These are phyloP conservation scores for Chenopodium berlandieri DNA, from an alignment of 148 eudicot genomes.

Conservation along the genomic window DNA sequence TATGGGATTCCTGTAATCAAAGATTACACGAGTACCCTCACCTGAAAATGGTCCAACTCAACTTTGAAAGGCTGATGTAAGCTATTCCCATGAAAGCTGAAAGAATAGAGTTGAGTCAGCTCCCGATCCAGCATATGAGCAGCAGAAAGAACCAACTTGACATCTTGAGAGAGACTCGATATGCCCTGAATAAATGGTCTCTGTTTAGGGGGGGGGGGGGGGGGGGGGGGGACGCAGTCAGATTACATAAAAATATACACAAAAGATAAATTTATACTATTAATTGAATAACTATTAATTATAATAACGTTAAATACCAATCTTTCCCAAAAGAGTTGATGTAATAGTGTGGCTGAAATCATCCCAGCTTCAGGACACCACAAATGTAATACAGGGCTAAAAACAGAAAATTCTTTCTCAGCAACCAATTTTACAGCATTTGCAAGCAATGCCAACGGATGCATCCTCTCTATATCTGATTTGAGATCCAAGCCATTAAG, in stretches of 20 bases:
- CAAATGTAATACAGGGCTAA: conserved; percentile 51
- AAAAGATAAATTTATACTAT: neutral
- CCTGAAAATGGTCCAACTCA: conserved; percentile 70
- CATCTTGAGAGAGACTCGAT: conserved; percentile 72
- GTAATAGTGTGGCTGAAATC: conserved; percentile 59
- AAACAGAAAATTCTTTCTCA: conserved; percentile 52
- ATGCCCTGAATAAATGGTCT: conserved; percentile 58
- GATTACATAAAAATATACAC: neutral
- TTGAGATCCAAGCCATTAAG: conserved; percentile 40
- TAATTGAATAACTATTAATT: neutral
- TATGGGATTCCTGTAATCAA: neutral
- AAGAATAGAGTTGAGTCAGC: conserved; percentile 50
- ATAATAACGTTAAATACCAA: conserved; percentile 47
- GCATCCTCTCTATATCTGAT: conserved; percentile 43
- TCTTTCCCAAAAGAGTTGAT: conserved; percentile 64
- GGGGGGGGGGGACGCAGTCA: neutral
- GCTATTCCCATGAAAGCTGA: conserved; percentile 41
- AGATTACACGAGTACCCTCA: conserved; percentile 26
- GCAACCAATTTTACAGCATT: conserved; percentile 54
- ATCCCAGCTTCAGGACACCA: conserved; percentile 77
- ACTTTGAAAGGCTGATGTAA: conserved; percentile 28
- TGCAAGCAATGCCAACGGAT: conserved; percentile 70
- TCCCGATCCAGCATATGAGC: conserved; percentile 61
- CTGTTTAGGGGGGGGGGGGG: conserved; percentile 29
- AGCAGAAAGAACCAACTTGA: conserved; percentile 70